These are phyloP conservation scores for Nematocida major DNA, from an alignment of 371 early-diverging fungal genomes.

Conservation along the genomic window DNA sequence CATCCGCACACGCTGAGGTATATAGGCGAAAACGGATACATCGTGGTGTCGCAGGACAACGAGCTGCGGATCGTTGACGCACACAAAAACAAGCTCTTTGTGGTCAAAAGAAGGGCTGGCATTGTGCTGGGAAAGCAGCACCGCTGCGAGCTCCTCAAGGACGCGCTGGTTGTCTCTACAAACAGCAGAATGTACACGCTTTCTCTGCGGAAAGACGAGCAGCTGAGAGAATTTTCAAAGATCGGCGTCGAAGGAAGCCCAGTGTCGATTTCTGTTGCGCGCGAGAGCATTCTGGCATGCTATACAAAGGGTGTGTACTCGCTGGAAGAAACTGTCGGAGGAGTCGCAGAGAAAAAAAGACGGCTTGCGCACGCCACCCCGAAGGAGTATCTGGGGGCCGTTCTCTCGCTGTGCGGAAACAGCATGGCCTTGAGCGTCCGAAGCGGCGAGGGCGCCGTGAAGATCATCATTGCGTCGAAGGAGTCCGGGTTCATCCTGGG, in stretches of 20 bases:
- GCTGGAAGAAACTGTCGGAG: constrained; percentile 31
- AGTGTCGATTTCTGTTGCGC: constrained; percentile 8
- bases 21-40: constrained; percentile 10
- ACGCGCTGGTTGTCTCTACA: constrained; percentile 22
- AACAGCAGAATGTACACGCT: constrained; percentile 26
- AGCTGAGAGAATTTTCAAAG: constrained; percentile 34
- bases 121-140: constrained; percentile 3
- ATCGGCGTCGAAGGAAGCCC: constrained; percentile 1
- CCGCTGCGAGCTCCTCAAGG: background rate
- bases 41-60: constrained; percentile 19
- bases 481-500: constrained; percentile 45
- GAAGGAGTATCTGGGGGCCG: background rate
- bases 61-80: constrained; percentile 22
- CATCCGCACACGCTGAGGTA: background rate
- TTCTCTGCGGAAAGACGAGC: constrained; percentile 44
- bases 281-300: background rate
- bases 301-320: background rate
- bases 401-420: constrained; percentile 35
- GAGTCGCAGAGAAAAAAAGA: constrained; percentile 11
- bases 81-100: background rate
- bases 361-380: background rate
- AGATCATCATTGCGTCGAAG: constrained; percentile 6
- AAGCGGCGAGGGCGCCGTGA: background rate
- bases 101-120: constrained; percentile 23
- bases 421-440: background rate